These are phyloP conservation scores for Saccharum spontaneum DNA, from an alignment of 176 grass and related monocot genomes.

Conservation along the genomic window DNA sequence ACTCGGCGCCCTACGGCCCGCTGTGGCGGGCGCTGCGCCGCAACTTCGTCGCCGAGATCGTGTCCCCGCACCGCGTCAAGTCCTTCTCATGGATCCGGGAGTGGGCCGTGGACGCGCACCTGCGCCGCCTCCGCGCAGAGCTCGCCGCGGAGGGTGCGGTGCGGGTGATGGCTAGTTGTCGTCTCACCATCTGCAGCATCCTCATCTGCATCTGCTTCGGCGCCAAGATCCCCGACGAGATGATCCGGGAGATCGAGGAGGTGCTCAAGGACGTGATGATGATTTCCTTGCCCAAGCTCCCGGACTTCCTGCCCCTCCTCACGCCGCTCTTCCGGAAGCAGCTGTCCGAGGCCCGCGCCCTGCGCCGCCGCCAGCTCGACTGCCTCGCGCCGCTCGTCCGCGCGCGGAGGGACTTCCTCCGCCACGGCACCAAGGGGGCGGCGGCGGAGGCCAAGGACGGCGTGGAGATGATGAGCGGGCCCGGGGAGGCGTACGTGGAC, in stretches of 20 bases:
- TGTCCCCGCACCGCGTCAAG: constrained; percentile 67
- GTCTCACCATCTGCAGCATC: constrained; percentile 95
- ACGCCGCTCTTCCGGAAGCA: constrained; percentile 75
- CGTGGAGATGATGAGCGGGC: constrained; percentile 76
- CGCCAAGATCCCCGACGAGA: constrained; percentile 72
- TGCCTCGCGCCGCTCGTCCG: constrained; percentile 77
- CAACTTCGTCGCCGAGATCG: constrained; percentile 94
- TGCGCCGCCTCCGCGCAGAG: constrained; percentile 67
- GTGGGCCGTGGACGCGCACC: constrained; percentile 81
- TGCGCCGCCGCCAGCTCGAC: constrained; percentile 63
- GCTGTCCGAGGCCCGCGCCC: constrained; percentile 49
- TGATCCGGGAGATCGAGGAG: constrained; percentile 79
- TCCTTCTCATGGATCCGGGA: constrained; percentile 90
- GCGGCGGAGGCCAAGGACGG: neutral
- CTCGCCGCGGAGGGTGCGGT: constrained; percentile 34
- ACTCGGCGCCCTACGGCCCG: constrained; percentile 80
- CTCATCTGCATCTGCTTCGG: constrained; percentile 99
- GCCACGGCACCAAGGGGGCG: constrained; percentile 19
- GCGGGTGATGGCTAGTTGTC: constrained; percentile 62
- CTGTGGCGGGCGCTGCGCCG: constrained; percentile 88
- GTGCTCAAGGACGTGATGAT: constrained; percentile 99
- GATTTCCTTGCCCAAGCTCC: constrained; percentile 78
- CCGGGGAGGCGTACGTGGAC: constrained; percentile 93
- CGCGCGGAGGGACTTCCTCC: constrained; percentile 62
- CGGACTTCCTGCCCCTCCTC: constrained; percentile 84